Percentiles rank a stretch among this genome's conserved stretches.
These are phyloP conservation scores for Saccharomyces kudriavzevii DNA, from an alignment of 805 yeast species.

Conservation along the genomic window DNA sequence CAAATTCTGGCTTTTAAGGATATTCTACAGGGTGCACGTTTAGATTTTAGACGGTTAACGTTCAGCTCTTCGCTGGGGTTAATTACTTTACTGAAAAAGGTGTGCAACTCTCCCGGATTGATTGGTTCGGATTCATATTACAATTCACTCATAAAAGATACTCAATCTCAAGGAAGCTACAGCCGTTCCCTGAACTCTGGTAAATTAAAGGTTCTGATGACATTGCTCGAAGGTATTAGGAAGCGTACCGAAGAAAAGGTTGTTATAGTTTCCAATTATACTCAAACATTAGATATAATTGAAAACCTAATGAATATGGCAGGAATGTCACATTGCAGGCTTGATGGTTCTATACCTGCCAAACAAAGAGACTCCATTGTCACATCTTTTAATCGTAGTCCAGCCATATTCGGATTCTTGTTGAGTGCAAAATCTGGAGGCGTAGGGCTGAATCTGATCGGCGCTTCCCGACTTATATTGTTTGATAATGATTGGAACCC, in stretches of 20 bases:
- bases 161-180: slow-evolving; percentile 9
- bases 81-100: slow-evolving; percentile 67
- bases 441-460: slow-evolving; percentile 79
- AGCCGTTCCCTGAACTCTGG: slow-evolving; percentile 39
- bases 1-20: slow-evolving; percentile 52
- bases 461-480: slow-evolving; percentile 76
- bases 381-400: slow-evolving; percentile 51
- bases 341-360: slow-evolving; percentile 81
- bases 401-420: slow-evolving; percentile 53
- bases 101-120: slow-evolving; percentile 75
- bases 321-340: slow-evolving; percentile 45
- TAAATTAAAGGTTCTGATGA: slow-evolving; percentile 53
- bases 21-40: slow-evolving; percentile 31
- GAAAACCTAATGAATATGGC: slow-evolving; percentile 46
- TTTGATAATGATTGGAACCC: slow-evolving; percentile 98
- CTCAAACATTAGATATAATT: slow-evolving; percentile 75
- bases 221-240: slow-evolving; percentile 45
- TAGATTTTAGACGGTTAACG: slow-evolving; percentile 24
- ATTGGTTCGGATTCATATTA: slow-evolving; percentile 39
- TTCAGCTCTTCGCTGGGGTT: slow-evolving; percentile 48
- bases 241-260: slow-evolving; percentile 52
- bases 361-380: slow-evolving; percentile 60
- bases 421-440: slow-evolving; percentile 92
- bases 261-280: slow-evolving; percentile 80
- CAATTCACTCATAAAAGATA: slow-evolving; percentile 6